Evolutionary conservation across 805 yeast species (phyloP).

Genomic region (Candida saitoana): DNA sequence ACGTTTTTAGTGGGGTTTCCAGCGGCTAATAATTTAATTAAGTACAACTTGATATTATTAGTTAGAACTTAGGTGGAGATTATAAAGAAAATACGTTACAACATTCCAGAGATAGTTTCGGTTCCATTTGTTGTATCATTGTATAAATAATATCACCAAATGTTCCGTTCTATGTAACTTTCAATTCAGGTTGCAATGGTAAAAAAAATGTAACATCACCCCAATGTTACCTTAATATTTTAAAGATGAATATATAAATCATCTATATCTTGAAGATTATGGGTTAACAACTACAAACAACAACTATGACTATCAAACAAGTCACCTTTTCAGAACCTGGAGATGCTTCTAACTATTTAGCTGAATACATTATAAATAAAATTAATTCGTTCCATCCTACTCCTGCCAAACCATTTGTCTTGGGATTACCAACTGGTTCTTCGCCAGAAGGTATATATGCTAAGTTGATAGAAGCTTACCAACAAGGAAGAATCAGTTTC

Average conservation of each 20-base stretch:
- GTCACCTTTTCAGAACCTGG: conserved; percentile 32
- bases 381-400: conserved; percentile 47
- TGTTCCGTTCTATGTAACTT: too few species aligned
- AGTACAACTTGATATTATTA: too few species aligned
- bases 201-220: neutral
- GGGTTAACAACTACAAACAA: neutral
- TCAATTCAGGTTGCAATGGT: neutral
- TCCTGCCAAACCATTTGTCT: conserved; percentile 43
- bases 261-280: neutral
- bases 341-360: conserved; percentile 43
- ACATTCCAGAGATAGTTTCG: too few species aligned
- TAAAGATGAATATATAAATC: neutral
- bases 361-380: conserved; percentile 40
- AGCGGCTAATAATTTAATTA: too few species aligned
- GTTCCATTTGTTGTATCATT: too few species aligned
- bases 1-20: too few species aligned
- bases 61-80: too few species aligned
- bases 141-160: too few species aligned
- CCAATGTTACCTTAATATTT: neutral
- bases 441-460: conserved; percentile 56
- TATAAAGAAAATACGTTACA: too few species aligned
- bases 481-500: conserved; percentile 41
- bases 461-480: conserved; percentile 41
- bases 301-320: conserved; percentile 21
- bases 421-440: conserved; percentile 61